Percentiles rank a stretch among this genome's conserved stretches.
Conservation (phyloP, 2,329 filamentous ascomycete species). For the Fusarium penzigii region DNA sequence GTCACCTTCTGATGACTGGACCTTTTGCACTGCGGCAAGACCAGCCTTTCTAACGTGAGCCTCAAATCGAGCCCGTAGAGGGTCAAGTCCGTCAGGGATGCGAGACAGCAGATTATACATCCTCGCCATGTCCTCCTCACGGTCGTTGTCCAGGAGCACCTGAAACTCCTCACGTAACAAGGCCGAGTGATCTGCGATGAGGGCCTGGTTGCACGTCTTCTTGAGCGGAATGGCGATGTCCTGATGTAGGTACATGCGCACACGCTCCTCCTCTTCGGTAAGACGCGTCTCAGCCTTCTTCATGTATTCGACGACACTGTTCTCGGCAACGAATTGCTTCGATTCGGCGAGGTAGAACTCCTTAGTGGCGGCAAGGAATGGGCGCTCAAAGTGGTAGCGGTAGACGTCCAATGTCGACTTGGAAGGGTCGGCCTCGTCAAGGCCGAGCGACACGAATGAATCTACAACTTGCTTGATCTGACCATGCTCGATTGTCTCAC, state of each 20-base stretch:
- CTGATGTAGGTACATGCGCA: slow-evolving; percentile 85
- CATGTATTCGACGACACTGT: slow-evolving; percentile 99
- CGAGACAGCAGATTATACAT: slow-evolving; percentile 93
- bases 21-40: slow-evolving; percentile 84
- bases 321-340: slow-evolving; percentile 91
- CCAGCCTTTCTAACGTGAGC: slow-evolving; percentile 90
- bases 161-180: slow-evolving; percentile 97
- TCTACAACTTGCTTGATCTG: slow-evolving; percentile 98
- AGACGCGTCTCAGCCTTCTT: slow-evolving; percentile 94
- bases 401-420: slow-evolving; percentile 97
- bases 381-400: slow-evolving; percentile 85
- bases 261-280: slow-evolving; percentile 91
- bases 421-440: slow-evolving; percentile 89
- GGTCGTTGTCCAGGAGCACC: slow-evolving; percentile 86
- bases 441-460: slow-evolving; percentile 90
- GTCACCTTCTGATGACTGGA: slow-evolving; percentile 81
- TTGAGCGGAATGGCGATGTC: slow-evolving; percentile 86
- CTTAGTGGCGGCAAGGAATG: slow-evolving; percentile 83
- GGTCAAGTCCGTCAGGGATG: slow-evolving; percentile 89
- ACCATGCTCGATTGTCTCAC: slow-evolving; percentile 94
- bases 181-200: slow-evolving; percentile 84
- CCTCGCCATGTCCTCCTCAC: slow-evolving; percentile 90
- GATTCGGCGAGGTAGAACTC: slow-evolving; percentile 91
- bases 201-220: slow-evolving; percentile 81
- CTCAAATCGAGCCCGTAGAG: slow-evolving; percentile 84